These are phyloP conservation scores for Ogataea angusta DNA, from an alignment of 805 yeast species.

Conservation along the genomic window DNA sequence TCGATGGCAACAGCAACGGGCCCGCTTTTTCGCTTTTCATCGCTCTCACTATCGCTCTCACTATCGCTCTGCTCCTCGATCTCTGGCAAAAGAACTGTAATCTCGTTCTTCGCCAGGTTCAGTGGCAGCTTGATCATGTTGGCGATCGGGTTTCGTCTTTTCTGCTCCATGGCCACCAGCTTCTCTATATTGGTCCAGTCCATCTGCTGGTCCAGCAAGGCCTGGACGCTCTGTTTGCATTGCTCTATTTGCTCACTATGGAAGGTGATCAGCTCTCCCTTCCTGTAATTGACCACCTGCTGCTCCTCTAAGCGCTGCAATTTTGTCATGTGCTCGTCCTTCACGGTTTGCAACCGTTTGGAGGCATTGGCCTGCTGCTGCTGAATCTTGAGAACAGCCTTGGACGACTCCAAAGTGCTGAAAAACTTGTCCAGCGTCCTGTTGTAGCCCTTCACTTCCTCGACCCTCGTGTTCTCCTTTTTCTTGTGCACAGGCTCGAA, in stretches of 20 bases:
- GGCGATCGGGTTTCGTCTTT: constrained; percentile 63
- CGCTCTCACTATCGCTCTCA: constrained; percentile 26
- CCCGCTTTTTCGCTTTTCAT: constrained; percentile 11
- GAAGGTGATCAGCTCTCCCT: constrained; percentile 70
- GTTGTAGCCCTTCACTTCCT: constrained; percentile 64
- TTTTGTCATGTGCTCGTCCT: constrained; percentile 66
- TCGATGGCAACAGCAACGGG: constrained; percentile 60
- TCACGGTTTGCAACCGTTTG: constrained; percentile 71
- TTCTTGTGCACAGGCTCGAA: constrained; percentile 40
- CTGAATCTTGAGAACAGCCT: constrained; percentile 68
- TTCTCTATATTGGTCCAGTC: constrained; percentile 91
- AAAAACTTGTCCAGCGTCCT: constrained; percentile 79
- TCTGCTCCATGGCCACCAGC: constrained; percentile 65
- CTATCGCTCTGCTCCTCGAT: constrained; percentile 36
- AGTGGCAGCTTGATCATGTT: constrained; percentile 60
- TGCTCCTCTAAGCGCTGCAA: constrained; percentile 61
- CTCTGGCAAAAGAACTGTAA: constrained; percentile 54
- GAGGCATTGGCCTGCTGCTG: constrained; percentile 74
- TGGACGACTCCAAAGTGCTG: constrained; percentile 80
- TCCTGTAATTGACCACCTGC: constrained; percentile 59
- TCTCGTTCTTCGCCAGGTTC: constrained; percentile 64
- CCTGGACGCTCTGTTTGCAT: constrained; percentile 65
- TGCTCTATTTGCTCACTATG: constrained; percentile 70
- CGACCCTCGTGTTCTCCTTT: constrained; percentile 33
- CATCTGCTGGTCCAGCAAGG: constrained; percentile 74